Evolutionary conservation across 116 monocot species (phyloP).

Genomic region (Cymodocea nodosa): DNA sequence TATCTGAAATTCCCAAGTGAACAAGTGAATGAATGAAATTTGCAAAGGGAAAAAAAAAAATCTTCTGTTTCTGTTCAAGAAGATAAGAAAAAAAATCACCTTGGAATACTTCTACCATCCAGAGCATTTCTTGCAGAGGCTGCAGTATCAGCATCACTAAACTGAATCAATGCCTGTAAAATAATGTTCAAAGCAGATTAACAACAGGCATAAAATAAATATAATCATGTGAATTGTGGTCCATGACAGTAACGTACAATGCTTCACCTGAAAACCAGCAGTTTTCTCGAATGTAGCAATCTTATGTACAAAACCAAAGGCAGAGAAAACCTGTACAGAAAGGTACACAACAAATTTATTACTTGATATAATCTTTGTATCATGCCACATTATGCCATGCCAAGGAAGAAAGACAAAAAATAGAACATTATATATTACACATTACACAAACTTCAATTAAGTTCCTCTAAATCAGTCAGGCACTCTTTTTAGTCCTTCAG

Average conservation of each 20-base stretch:
- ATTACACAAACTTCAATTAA: no score
- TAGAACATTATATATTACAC: no score
- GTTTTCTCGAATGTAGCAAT: constrained; percentile 96
- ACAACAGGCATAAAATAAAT: background rate
- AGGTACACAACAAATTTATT: no score
- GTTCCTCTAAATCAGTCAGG: no score
- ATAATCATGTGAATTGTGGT: background rate
- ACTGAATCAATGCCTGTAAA: constrained; percentile 82
- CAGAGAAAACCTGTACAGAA: constrained; percentile 63
- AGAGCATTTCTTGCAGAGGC: constrained; percentile 62
- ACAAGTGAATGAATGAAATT: background rate
- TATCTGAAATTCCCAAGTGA: constrained; percentile 39
- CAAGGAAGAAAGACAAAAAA: no score
- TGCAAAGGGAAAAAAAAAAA: background rate
- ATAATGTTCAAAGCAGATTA: background rate
- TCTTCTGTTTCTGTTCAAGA: background rate
- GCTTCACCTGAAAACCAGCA: constrained; percentile 86
- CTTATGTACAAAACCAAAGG: constrained; percentile 95
- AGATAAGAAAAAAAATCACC: constrained; percentile 16
- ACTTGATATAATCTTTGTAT: no score
- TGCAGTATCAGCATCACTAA: constrained; percentile 68
- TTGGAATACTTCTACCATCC: constrained; percentile 98
- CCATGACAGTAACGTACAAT: constrained; percentile 3
- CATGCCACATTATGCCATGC: no score
- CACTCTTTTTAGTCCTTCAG: no score